Evolutionary conservation across 306 rosid genomes (phyloP).

Genomic region (Geum urbanum): DNA sequence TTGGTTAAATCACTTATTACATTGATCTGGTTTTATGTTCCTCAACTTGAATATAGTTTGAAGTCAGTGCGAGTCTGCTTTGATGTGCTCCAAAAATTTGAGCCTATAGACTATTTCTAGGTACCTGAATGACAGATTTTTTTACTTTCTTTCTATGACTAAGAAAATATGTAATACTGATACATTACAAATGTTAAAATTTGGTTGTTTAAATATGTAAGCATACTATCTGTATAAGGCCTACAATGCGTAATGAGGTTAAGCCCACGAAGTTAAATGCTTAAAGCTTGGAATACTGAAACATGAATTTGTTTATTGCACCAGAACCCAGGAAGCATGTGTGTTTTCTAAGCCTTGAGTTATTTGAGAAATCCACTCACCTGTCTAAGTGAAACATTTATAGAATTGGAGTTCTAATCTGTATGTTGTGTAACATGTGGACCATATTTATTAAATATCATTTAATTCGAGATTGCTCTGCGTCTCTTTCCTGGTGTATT

Average conservation of each 20-base stretch:
- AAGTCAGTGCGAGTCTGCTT: neutral
- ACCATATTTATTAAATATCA: neutral
- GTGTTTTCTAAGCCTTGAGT: neutral
- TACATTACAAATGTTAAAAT: neutral
- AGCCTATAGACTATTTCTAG: neutral
- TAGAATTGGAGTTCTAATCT: neutral
- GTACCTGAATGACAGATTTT: neutral
- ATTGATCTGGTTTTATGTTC: neutral
- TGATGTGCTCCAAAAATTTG: neutral
- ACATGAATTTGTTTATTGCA: no score
- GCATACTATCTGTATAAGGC: neutral
- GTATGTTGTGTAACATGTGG: neutral
- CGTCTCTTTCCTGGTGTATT: neutral
- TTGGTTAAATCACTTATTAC: neutral
- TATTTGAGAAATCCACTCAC: constrained; percentile 7
- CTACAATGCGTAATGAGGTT: neutral
- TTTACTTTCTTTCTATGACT: neutral
- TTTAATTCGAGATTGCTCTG: constrained; percentile 1
- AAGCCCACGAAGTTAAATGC: neutral
- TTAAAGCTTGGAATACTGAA: neutral
- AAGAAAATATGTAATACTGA: neutral
- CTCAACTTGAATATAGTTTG: neutral
- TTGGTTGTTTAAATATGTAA: no score
- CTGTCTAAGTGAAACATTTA: neutral
- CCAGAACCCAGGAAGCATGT: neutral